Percentiles rank a stretch among this genome's conserved stretches.
phyloP scores from a whole-genome alignment of 2,329 filamentous ascomycete genomes.

The Aureobasidium lini region DNA sequence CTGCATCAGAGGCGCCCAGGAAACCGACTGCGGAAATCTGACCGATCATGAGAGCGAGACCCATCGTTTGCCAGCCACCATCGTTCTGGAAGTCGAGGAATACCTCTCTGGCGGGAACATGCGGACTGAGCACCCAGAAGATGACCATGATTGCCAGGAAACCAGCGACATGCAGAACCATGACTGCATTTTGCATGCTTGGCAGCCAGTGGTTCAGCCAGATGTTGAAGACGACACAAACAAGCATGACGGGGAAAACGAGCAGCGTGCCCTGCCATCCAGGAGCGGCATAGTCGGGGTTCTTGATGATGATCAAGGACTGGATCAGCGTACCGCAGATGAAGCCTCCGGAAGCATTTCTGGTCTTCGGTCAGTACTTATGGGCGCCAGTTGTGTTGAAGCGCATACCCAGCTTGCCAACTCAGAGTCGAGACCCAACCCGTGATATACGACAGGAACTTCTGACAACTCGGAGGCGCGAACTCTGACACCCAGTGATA shows the following conservation, averaged over 20 bases:
- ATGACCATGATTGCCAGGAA: conserved; percentile 26
- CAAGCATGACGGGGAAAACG: conserved; percentile 38
- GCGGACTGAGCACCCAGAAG: conserved; percentile 22
- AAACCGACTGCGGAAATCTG: conserved; percentile 25
- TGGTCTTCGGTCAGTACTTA: background rate
- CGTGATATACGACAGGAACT: conserved; percentile 38
- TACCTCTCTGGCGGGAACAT: conserved; percentile 23
- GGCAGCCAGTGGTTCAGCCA: conserved; percentile 29
- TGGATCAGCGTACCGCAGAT: conserved; percentile 43
- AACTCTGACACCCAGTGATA: conserved; percentile 25
- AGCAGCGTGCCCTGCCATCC: conserved; percentile 45
- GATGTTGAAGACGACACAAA: conserved; percentile 38
- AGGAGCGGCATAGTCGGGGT: conserved; percentile 33
- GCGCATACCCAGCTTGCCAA: conserved; percentile 39
- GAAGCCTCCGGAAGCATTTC: conserved; percentile 40
- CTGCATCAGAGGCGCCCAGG: conserved; percentile 14
- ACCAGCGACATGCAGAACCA: conserved; percentile 32
- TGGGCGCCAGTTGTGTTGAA: background rate
- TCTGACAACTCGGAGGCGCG: conserved; percentile 29
- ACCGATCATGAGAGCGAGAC: conserved; percentile 26
- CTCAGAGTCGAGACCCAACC: conserved; percentile 44
- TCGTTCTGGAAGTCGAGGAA: conserved; percentile 32
- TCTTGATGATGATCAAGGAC: conserved; percentile 35
- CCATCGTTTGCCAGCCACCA: conserved; percentile 32
- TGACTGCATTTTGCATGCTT: conserved; percentile 31